Evolutionary conservation across 2,329 filamentous ascomycete species (phyloP).

Genomic region (Fusarium pseudoanthophilum): DNA sequence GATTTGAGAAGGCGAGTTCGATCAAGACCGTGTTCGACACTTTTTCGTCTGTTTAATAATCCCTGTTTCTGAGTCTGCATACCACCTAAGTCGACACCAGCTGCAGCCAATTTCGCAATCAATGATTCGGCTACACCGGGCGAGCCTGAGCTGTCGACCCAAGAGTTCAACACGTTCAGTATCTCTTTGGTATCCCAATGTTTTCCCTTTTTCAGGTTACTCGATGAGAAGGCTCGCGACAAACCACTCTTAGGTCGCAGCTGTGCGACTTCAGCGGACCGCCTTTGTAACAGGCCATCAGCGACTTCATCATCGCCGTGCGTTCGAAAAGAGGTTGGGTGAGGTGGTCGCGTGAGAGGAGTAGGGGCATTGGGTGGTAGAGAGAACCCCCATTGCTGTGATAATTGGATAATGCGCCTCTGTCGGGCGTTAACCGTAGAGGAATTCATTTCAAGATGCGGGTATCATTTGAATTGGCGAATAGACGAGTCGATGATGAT

Average conservation of each 20-base stretch:
- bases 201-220: conserved; percentile 58
- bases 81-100: conserved; percentile 63
- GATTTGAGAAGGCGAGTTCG: conserved; percentile 62
- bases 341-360: conserved; percentile 55
- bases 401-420: conserved; percentile 61
- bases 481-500: neutral
- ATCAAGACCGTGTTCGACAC: conserved; percentile 60
- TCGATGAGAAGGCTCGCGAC: conserved; percentile 52
- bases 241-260: conserved; percentile 54
- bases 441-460: conserved; percentile 44
- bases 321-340: conserved; percentile 56
- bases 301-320: conserved; percentile 62
- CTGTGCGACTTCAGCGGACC: conserved; percentile 51
- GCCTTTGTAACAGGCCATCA: conserved; percentile 64
- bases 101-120: conserved; percentile 59
- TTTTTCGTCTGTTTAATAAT: conserved; percentile 61
- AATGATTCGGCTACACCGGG: conserved; percentile 67
- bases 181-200: conserved; percentile 64
- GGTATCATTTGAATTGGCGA: conserved; percentile 21
- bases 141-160: conserved; percentile 61
- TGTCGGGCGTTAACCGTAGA: conserved; percentile 53
- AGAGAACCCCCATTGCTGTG: conserved; percentile 61
- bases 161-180: conserved; percentile 61
- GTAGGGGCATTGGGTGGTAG: conserved; percentile 52
- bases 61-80: conserved; percentile 59